Evolutionary conservation across 2,329 filamentous ascomycete genomes (phyloP).

Genomic region (Calonectria hongkongensis): DNA sequence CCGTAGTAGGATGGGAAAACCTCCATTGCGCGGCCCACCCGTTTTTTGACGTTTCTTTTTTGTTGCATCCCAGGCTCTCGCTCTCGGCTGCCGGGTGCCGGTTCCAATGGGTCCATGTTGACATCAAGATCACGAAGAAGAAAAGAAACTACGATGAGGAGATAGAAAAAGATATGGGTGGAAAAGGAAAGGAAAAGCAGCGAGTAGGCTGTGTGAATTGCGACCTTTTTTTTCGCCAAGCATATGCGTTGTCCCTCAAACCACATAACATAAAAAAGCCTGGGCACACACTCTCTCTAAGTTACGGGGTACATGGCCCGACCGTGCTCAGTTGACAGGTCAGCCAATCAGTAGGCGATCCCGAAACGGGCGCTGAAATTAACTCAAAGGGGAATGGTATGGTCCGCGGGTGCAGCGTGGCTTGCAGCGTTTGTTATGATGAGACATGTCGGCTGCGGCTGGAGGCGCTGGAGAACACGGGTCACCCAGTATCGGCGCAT

Average conservation of each 20-base stretch:
- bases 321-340: slow-evolving; percentile 28
- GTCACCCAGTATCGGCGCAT: slow-evolving; percentile 15
- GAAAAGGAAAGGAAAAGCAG: background rate
- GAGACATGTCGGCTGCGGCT: slow-evolving; percentile 32
- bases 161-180: background rate
- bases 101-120: background rate
- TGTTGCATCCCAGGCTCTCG: background rate
- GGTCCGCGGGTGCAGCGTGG: slow-evolving; percentile 13
- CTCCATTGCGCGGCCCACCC: slow-evolving; percentile 1
- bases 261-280: background rate
- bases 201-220: background rate
- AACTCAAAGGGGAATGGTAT: slow-evolving; percentile 35
- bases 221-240: slow-evolving; percentile 5
- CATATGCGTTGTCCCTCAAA: slow-evolving; percentile 1
- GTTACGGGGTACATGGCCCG: slow-evolving; percentile 24
- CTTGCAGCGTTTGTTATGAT: slow-evolving; percentile 7
- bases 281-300: slow-evolving; percentile 1
- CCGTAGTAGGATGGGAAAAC: background rate
- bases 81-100: background rate
- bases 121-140: background rate
- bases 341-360: slow-evolving; percentile 35
- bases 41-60: slow-evolving; percentile 9
- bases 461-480: background rate
- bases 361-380: slow-evolving; percentile 41
- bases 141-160: background rate